phyloP scores from a whole-genome alignment of 1,139 yeast genomes.

The Kluyveromyces marxianus region DNA sequence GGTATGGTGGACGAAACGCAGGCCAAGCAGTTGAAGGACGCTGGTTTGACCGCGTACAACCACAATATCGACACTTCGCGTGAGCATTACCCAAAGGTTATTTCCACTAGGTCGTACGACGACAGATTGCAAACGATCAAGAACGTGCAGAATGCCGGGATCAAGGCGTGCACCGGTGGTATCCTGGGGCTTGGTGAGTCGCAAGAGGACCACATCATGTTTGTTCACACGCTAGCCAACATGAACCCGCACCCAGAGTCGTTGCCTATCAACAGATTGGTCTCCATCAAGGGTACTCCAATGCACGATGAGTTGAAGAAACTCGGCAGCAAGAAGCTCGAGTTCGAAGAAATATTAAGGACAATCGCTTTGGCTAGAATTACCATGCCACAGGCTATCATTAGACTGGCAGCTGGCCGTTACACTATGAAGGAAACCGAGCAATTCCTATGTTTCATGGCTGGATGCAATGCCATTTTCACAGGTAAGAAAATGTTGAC shows the following conservation, averaged over 20 bases:
- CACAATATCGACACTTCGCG: slow-evolving; percentile 77
- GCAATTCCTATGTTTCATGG: slow-evolving; percentile 67
- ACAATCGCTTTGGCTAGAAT: slow-evolving; percentile 72
- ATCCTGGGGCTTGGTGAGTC: slow-evolving; percentile 75
- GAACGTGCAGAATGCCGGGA: slow-evolving; percentile 58
- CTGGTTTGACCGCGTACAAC: slow-evolving; percentile 75
- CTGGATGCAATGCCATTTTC: slow-evolving; percentile 74
- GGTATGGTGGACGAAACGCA: slow-evolving; percentile 69
- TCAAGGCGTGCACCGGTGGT: slow-evolving; percentile 74
- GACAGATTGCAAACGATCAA: slow-evolving; percentile 61
- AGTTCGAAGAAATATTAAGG: slow-evolving; percentile 55
- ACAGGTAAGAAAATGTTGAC: slow-evolving; percentile 79
- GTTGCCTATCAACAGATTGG: slow-evolving; percentile 69
- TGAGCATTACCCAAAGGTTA: slow-evolving; percentile 66
- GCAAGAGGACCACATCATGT: slow-evolving; percentile 60
- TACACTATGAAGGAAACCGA: slow-evolving; percentile 75
- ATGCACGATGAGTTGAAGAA: slow-evolving; percentile 48
- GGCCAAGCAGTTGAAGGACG: slow-evolving; percentile 48
- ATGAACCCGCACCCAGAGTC: slow-evolving; percentile 71
- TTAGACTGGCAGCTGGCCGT: slow-evolving; percentile 74
- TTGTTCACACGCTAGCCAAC: slow-evolving; percentile 58
- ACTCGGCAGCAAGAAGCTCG: slow-evolving; percentile 38
- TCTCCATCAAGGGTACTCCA: slow-evolving; percentile 77
- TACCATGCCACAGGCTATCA: slow-evolving; percentile 63
- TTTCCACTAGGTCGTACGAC: slow-evolving; percentile 62